Base-by-base conservation (phyloP, 2,329 filamentous ascomycete genomes). In the Pestalotiopsis sp. region DNA sequence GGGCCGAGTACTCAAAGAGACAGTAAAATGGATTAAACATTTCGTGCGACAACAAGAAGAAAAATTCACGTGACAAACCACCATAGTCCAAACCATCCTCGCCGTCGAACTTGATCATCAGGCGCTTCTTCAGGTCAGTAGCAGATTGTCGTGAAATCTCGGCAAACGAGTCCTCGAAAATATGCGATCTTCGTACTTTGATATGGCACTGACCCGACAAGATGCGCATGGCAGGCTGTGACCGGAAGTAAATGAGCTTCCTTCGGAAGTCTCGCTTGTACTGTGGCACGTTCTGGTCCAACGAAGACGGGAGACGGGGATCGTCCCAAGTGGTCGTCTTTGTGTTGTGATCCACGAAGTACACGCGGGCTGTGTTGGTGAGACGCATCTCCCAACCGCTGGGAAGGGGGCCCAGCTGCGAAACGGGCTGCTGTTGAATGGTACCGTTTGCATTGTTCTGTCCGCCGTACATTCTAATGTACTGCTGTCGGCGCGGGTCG, bases 1-100 rank as follows among this genome's bases (percentile, higher is more conserved):
- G 96, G 52, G 96, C 96, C 31, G 96, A 98, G 82, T 99, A 99
- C 83, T 99, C 96, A 85, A 99, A 99, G 66, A 99, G 87, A 80
- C 96, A 99, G 85, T 99, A 99, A 84, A 99, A 99, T 39, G 96
- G 96, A 81, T 99, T 99, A 85, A 99, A 99, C 96, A 99, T 99
- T 85, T 99, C 96, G 83, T 99, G 96, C 17, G 95, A 98, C 67
- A 99, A 89, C 55, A 99, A 86, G 90, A 99, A 99, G 87, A 99
- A 99, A 86, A 99, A 99, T 82, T 99, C 96, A 88, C 95, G 89
- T 45, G 96, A 99, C 67, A 99, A 88, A 87, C 96, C 96, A 80
- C 96, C 96, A 78, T 99, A 99, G 82, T 99, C 96, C 70, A 99
- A 85, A 82, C 96, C 96, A 76, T 99, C 96, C 83, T 99, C 96